Evolutionary conservation across 2,329 filamentous ascomycete genomes (phyloP).

Genomic region (Penicillium brasilianum): DNA sequence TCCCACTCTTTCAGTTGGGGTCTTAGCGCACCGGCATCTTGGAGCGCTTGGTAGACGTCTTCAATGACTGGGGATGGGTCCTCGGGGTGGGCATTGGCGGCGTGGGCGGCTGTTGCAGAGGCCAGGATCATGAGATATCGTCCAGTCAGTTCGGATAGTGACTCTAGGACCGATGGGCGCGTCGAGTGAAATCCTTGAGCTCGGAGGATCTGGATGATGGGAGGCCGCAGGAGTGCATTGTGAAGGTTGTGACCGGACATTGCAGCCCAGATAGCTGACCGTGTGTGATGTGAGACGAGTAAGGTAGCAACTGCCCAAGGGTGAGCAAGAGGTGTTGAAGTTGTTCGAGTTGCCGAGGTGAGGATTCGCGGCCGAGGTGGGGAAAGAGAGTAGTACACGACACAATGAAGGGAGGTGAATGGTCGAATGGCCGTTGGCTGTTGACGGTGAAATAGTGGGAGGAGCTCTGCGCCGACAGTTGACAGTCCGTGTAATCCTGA

Average conservation of each 20-base stretch:
- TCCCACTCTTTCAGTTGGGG: constrained; percentile 71
- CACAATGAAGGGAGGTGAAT: not conserved
- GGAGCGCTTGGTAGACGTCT: constrained; percentile 84
- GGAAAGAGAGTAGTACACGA: not conserved
- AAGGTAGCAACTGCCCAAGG: not conserved
- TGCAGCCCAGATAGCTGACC: not conserved
- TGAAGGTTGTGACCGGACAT: constrained; percentile 61
- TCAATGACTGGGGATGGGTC: constrained; percentile 68
- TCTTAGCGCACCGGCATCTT: constrained; percentile 76
- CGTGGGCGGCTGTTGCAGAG: constrained; percentile 72
- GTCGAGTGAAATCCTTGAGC: constrained; percentile 88
- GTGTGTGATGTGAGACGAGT: not conserved
- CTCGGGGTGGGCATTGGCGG: constrained; percentile 68
- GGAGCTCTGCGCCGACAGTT: constrained; percentile 2
- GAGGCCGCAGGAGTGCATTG: constrained; percentile 82
- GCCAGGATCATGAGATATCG: constrained; percentile 80
- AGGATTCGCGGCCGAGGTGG: not conserved
- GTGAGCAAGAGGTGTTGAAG: not conserved
- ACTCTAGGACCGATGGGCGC: constrained; percentile 80
- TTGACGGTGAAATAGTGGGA: not conserved
- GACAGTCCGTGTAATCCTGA: not conserved
- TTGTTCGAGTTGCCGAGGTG: too few relatives aligned
- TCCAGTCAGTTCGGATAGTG: constrained; percentile 82
- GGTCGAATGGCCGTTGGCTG: not conserved
- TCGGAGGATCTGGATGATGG: constrained; percentile 87